Evolutionary conservation across 345 rosid species (phyloP), one percentile per base, ranked within the genome.

Genomic region (Brassica juncea): DNA sequence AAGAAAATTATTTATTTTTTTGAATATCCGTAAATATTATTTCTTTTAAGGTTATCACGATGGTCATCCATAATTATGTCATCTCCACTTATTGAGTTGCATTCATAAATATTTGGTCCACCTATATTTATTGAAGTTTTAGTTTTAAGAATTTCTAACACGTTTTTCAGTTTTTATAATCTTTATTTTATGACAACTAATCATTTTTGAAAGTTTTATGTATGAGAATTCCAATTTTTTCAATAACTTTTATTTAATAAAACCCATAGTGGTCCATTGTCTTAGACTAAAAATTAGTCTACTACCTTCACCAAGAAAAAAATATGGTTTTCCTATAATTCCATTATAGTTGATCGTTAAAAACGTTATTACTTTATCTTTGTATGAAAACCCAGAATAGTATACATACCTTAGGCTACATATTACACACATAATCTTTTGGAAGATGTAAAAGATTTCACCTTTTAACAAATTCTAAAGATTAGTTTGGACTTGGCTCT

Each of bases 21-120:
- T 72, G 21, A 67, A 21, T 57, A 55, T 57, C 67, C 12, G 54
- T 66, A 42, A 66, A 44, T 79, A 70, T 71, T 10, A 79, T 73
- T 73, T 78, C 27, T 73, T 79, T 67, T 73, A 79, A 73, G 70
- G 74, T 73, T 79, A 59, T 67, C 78, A 79, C 73, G 11, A 49
- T 23, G 34, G 54, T 72, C 73, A 79, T 71, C 65, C 30, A 58
- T 72, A 72, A 66, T 28, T 28, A 28, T 79, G 82, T 60, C 65
- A 73, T 79, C 78, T 73, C 74, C 70, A 58, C 70, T 67, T 67
- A 68, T 60, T 12, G 44, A 73, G 1, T 61, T 73, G 70, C 64
- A 34, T 67, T 31, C 42, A 59, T 72, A 32, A 30, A 9, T 73
- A 66, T 58, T 58, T 67, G 62, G 73, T 66, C 82, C 73, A 64